These are phyloP conservation scores for Mycena sanguinolenta DNA, from an alignment of 768 basidiomycete species.

Conservation along the genomic window DNA sequence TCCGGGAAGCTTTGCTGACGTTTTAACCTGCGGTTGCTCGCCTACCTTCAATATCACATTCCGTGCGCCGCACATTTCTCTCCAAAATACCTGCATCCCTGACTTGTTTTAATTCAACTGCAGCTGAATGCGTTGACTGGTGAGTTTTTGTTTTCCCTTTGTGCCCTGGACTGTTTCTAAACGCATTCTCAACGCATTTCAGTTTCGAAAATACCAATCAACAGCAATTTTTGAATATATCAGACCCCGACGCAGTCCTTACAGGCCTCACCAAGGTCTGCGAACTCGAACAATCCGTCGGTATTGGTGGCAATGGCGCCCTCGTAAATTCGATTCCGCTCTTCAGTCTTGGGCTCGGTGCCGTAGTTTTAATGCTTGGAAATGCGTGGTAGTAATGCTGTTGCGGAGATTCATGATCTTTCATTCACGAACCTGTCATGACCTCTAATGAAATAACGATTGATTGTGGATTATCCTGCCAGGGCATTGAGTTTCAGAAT, in stretches of 20 bases:
- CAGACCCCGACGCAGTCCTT: constrained; percentile 62
- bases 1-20: constrained; percentile 51
- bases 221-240: constrained; percentile 60
- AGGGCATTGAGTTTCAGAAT: background rate
- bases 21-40: constrained; percentile 63
- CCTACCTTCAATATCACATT: constrained; percentile 57
- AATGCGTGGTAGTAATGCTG: constrained; percentile 2
- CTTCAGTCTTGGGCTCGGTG: constrained; percentile 1
- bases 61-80: constrained; percentile 10
- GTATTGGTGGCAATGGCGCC: constrained; percentile 56
- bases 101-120: constrained; percentile 23
- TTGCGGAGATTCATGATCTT: background rate
- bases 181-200: constrained; percentile 7
- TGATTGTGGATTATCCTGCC: background rate
- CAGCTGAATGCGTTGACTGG: constrained; percentile 80
- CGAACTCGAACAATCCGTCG: constrained; percentile 63
- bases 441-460: constrained; percentile 10
- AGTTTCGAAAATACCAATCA: constrained; percentile 74
- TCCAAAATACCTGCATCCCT: constrained; percentile 48
- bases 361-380: background rate
- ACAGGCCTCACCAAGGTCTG: constrained; percentile 66
- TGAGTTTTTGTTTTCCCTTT: constrained; percentile 42
- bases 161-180: background rate
- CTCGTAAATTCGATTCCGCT: constrained; percentile 39
- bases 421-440: constrained; percentile 21